phyloP scores from a whole-genome alignment of 441 rosid species.

The Corymbia calophylla region DNA sequence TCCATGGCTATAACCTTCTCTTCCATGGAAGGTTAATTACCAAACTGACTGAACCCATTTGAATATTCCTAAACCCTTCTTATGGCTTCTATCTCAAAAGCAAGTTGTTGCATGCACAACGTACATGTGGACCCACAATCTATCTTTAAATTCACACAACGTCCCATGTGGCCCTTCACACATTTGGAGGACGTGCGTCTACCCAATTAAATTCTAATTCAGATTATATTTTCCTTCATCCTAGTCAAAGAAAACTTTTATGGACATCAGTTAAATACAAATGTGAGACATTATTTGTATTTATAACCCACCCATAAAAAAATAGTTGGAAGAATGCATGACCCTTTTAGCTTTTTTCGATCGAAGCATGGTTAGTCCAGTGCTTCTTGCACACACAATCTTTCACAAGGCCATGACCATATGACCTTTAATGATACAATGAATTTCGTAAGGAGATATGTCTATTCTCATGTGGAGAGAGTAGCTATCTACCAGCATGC shows the following conservation, averaged over 20 bases:
- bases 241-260: accelerated
- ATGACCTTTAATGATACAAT: background rate
- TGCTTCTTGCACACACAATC: background rate
- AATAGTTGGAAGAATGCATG: background rate
- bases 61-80: background rate
- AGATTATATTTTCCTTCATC: background rate
- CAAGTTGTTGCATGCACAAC: background rate
- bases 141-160: background rate
- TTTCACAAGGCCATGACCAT: background rate
- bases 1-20: background rate
- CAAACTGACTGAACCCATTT: background rate
- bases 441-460: accelerated
- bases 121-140: background rate
- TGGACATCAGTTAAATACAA: background rate
- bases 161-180: background rate
- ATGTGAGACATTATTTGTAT: accelerated
- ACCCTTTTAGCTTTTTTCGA: background rate
- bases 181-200: background rate
- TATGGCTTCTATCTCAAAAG: background rate
- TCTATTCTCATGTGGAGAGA: background rate
- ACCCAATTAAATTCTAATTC: background rate
- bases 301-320: background rate
- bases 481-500: background rate
- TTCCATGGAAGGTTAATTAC: background rate
- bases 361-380: accelerated